Evolutionary conservation across 2,329 filamentous ascomycete genomes (phyloP).

Genomic region (Aspergillus sp.): DNA sequence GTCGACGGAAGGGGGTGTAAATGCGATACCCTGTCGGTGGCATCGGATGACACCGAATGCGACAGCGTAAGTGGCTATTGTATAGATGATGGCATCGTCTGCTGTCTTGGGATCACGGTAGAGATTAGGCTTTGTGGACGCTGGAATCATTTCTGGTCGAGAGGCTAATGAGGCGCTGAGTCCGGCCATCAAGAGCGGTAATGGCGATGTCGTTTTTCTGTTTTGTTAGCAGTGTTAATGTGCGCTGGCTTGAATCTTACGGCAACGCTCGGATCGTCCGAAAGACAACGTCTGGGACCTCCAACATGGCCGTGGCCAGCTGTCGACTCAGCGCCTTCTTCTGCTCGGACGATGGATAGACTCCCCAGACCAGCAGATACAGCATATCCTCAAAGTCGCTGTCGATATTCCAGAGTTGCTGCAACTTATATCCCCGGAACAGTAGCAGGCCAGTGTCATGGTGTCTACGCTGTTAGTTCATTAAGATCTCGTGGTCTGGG

Average conservation of each 20-base stretch:
- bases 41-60: slow-evolving; percentile 19
- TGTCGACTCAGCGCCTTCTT: slow-evolving; percentile 11
- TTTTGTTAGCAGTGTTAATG: neutral
- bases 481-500: too few relatives aligned
- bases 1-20: slow-evolving; percentile 23
- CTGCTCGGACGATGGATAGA: slow-evolving; percentile 18
- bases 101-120: slow-evolving; percentile 15
- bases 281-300: slow-evolving; percentile 16
- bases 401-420: slow-evolving; percentile 20
- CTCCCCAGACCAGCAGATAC: slow-evolving; percentile 24
- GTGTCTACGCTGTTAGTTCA: slow-evolving; percentile 16
- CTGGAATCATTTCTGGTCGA: slow-evolving; percentile 15
- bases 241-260: slow-evolving; percentile 9
- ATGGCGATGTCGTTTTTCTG: slow-evolving; percentile 15
- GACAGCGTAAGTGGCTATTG: slow-evolving; percentile 19
- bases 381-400: slow-evolving; percentile 28
- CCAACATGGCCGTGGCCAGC: slow-evolving; percentile 16
- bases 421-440: slow-evolving; percentile 23
- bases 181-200: slow-evolving; percentile 23
- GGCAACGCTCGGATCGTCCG: slow-evolving; percentile 18
- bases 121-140: slow-evolving; percentile 11
- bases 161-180: slow-evolving; percentile 22
- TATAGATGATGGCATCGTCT: slow-evolving; percentile 19
- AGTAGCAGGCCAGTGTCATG: slow-evolving; percentile 20
- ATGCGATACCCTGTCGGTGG: slow-evolving; percentile 17